Base-by-base conservation (phyloP, 2,329 filamentous ascomycete species). In the Cylindrodendrum hubeiense region DNA sequence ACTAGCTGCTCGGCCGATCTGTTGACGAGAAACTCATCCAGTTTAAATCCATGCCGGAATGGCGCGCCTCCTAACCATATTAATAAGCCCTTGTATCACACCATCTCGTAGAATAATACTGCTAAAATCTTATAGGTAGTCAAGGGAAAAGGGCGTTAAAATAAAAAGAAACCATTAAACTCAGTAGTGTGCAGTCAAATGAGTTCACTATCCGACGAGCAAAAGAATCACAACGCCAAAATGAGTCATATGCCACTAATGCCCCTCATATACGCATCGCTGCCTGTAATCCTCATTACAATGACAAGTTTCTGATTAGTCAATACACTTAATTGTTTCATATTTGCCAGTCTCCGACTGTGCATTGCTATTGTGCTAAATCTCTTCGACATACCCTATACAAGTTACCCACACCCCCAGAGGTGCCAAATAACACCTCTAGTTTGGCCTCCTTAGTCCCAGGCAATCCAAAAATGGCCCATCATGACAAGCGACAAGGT, bases 401-500 rank as follows among this genome's bases (percentile, higher is more conserved):
- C n/a, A n/a, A n/a, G n/a, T n/a, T n/a, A n/a, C n/a, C n/a, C n/a
- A n/a, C n/a, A n/a, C n/a, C n/a, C n/a, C n/a, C n/a, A n/a, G n/a
- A n/a, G n/a, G 7, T 30, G 3, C 9, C 12, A 30, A 30, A 30
- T n/a, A n/a, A 44, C 44, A 24, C 13, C 17, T 26, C 44, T 58
- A 58, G 21, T 39, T 41, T 17, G 63, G 68, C 21, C 55, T 47
- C 44, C 67, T 61, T 17, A 79, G 30, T 8, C 75, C 75, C 41
- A 79, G 67, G 12, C 64, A 61, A 46, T 77, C 76, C 5, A 81
- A 58, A 3, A 81, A 72, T 1, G 79, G 79, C 9, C 74, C 68
- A 41, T 81, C 79, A 12, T 78, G 75, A 6, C 76, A 71, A 0
- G 76, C 79, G 1, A 81, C 75, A 1, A 81, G 64, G 15, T 80